phyloP scores from a whole-genome alignment of 768 basidiomycete species.

The Serendipita sp. region DNA sequence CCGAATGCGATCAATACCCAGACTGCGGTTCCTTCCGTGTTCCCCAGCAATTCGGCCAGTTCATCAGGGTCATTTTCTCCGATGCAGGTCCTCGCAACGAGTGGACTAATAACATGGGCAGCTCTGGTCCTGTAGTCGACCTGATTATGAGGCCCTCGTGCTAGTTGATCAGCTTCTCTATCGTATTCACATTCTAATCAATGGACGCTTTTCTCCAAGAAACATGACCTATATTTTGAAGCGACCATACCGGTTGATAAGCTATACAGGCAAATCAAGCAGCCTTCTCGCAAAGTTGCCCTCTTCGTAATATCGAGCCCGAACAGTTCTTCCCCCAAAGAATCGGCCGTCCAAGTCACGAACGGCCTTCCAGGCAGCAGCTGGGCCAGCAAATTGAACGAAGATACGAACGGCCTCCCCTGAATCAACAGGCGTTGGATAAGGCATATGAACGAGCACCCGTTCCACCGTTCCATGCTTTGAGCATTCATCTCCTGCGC shows the following conservation, averaged over 20 bases:
- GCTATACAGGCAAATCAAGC: neutral
- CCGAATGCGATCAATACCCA: neutral
- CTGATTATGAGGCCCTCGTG: neutral
- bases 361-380: slow-evolving; percentile 90
- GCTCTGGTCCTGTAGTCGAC: neutral
- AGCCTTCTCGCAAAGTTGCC: slow-evolving; percentile 19
- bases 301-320: slow-evolving; percentile 72
- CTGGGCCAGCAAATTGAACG: slow-evolving; percentile 78
- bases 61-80: neutral
- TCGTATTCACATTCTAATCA: neutral
- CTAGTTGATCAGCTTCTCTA: neutral
- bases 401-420: slow-evolving; percentile 88
- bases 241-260: neutral
- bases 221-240: no score
- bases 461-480: slow-evolving; percentile 87
- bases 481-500: slow-evolving; percentile 70
- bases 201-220: no score
- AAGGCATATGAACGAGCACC: slow-evolving; percentile 64
- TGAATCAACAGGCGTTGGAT: slow-evolving; percentile 45
- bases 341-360: slow-evolving; percentile 84
- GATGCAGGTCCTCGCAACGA: neutral
- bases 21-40: neutral
- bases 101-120: neutral
- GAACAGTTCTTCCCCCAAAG: slow-evolving; percentile 74
- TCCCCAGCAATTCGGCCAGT: neutral